A percentile compares a stretch with the other conserved stretches of the same genome.
Evolutionary conservation across 108 stramenopile species (phyloP).

Genomic region (Stephanodiscus triporus): DNA sequence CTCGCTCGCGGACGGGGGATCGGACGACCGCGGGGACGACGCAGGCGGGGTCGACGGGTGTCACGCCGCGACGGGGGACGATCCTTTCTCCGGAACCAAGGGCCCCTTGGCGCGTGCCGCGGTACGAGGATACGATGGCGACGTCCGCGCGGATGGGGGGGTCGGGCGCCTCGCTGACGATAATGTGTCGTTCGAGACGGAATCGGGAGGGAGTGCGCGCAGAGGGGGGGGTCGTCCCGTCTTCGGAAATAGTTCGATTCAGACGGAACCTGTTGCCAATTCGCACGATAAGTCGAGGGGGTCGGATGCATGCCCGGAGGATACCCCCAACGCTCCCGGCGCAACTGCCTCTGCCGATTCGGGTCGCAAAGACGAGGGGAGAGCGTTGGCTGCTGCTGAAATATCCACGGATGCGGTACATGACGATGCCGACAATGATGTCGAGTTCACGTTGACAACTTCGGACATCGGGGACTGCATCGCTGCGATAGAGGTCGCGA

Average conservation of each 20-base stretch:
- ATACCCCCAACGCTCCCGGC: neutral
- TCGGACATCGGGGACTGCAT: conserved; percentile 29
- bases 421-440: neutral
- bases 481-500: conserved; percentile 26
- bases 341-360: neutral
- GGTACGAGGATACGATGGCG: too few relatives aligned
- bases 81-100: too few relatives aligned
- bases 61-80: too few relatives aligned
- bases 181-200: neutral
- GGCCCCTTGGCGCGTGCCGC: too few relatives aligned
- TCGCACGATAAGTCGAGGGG: neutral
- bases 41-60: neutral
- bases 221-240: neutral
- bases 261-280: neutral
- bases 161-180: neutral
- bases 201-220: neutral
- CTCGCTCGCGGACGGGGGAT: neutral
- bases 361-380: neutral
- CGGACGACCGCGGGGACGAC: neutral
- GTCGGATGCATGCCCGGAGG: neutral
- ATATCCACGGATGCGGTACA: neutral
- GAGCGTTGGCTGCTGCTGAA: neutral
- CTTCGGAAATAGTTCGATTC: neutral
- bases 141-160: neutral
- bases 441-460: conserved; percentile 22